Evolutionary conservation across 768 basidiomycete species (phyloP).

Genomic region (Pleurotus eryngii): DNA sequence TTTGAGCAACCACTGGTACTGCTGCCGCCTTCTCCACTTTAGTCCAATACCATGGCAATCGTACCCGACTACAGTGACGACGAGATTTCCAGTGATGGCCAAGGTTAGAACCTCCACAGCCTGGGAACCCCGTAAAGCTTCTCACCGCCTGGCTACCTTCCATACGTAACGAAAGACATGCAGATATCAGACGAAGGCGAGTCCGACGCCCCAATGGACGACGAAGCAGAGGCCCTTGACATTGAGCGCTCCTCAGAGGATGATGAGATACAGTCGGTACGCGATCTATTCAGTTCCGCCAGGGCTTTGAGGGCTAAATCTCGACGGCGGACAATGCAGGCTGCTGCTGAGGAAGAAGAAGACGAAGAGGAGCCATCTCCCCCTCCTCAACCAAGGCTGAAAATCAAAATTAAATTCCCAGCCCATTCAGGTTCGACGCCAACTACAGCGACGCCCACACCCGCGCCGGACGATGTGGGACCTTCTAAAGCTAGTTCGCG

Average conservation of each 20-base stretch:
- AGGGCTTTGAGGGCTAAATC: slow-evolving; percentile 27
- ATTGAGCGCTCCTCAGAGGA: slow-evolving; percentile 37
- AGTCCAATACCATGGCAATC: too few relatives aligned
- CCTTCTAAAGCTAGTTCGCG: slow-evolving; percentile 13
- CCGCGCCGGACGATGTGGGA: slow-evolving; percentile 23
- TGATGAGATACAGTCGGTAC: slow-evolving; percentile 20
- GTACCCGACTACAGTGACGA: background rate
- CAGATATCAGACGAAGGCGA: slow-evolving; percentile 20
- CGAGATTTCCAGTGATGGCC: background rate
- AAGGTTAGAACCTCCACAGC: background rate
- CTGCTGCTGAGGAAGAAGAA: slow-evolving; percentile 12
- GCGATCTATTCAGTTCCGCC: slow-evolving; percentile 11
- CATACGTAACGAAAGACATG: slow-evolving; percentile 22
- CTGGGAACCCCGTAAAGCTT: background rate
- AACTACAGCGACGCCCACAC: slow-evolving; percentile 25
- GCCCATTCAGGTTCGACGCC: slow-evolving; percentile 24
- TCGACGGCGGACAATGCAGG: background rate
- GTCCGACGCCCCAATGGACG: slow-evolving; percentile 25
- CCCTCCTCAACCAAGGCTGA: slow-evolving; percentile 43
- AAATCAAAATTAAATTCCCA: slow-evolving; percentile 61
- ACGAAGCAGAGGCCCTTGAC: slow-evolving; percentile 20
- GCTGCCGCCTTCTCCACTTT: too few relatives aligned
- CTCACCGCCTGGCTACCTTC: background rate
- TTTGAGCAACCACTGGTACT: too few relatives aligned
- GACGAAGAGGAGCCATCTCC: slow-evolving; percentile 27